A percentile compares a stretch with the other conserved stretches of the same genome.
Evolutionary conservation across 306 rosid species (phyloP).

Genomic region (Corylus heterophylla): DNA sequence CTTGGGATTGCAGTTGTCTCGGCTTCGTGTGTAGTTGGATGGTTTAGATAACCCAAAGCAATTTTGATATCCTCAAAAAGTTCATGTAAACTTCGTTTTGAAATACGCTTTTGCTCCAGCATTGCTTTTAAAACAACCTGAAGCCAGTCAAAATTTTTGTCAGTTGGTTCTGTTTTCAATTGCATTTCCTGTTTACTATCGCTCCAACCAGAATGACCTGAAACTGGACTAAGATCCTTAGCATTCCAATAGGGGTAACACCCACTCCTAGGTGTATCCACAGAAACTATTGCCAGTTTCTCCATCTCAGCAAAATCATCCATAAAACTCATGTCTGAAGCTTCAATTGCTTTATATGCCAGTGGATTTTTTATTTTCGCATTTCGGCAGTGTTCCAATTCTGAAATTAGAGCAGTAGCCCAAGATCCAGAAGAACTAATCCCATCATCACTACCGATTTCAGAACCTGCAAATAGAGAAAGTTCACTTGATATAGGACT

Average conservation of each 20-base stretch:
- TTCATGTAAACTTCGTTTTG: slow-evolving; percentile 63
- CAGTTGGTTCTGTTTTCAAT: slow-evolving; percentile 27
- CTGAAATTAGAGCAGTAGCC: slow-evolving; percentile 55
- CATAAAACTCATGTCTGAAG: slow-evolving; percentile 50
- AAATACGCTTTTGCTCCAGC: slow-evolving; percentile 47
- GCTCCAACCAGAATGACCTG: slow-evolving; percentile 33
- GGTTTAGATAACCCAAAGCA: slow-evolving; percentile 55
- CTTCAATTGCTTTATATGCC: slow-evolving; percentile 32
- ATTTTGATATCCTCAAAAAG: slow-evolving; percentile 71
- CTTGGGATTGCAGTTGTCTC: slow-evolving; percentile 22
- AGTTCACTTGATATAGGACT: slow-evolving; percentile 38
- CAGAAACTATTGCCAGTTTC: slow-evolving; percentile 68
- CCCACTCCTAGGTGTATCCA: slow-evolving; percentile 34
- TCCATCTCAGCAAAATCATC: slow-evolving; percentile 80
- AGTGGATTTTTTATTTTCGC: slow-evolving; percentile 39
- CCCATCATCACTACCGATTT: slow-evolving; percentile 55
- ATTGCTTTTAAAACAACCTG: slow-evolving; percentile 70
- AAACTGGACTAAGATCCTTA: slow-evolving; percentile 51
- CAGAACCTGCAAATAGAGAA: slow-evolving; percentile 42
- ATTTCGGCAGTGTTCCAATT: slow-evolving; percentile 52
- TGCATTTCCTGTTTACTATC: slow-evolving; percentile 31
- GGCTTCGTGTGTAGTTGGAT: slow-evolving; percentile 32
- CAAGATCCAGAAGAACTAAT: slow-evolving; percentile 63
- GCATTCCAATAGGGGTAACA: slow-evolving; percentile 34
- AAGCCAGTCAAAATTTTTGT: slow-evolving; percentile 73